Evolutionary conservation across 208 protist genomes (phyloP).

Genomic region (Crithidia bombi): DNA sequence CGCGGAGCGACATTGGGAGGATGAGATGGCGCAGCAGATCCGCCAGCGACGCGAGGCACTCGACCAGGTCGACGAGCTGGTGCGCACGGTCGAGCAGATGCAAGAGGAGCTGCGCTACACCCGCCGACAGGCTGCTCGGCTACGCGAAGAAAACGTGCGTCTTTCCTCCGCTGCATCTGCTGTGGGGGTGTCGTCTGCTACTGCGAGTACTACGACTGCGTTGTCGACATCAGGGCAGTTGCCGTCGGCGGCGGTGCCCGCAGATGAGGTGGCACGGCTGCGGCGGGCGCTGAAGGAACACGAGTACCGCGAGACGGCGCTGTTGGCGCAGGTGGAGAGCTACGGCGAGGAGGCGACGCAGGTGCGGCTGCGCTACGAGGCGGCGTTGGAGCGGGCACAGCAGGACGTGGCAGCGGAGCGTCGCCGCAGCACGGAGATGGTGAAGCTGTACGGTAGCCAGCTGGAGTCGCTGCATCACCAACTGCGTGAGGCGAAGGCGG

Average conservation of each 20-base stretch:
- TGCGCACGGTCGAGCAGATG: constrained; percentile 44
- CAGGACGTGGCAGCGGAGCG: constrained; percentile 57
- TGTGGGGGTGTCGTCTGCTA: too few relatives aligned
- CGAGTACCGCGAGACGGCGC: constrained; percentile 40
- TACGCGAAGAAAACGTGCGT: constrained; percentile 36
- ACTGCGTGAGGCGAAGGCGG: constrained; percentile 49
- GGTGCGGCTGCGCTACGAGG: constrained; percentile 36
- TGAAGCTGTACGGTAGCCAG: constrained; percentile 66
- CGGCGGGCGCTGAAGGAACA: constrained; percentile 12
- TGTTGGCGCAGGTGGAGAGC: constrained; percentile 60
- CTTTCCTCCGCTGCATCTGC: constrained; percentile 4
- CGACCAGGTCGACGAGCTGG: constrained; percentile 49
- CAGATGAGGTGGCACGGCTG: constrained; percentile 26
- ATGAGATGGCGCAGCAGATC: constrained; percentile 35
- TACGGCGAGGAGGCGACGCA: constrained; percentile 48
- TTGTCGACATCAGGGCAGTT: background rate
- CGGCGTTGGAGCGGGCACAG: constrained; percentile 33
- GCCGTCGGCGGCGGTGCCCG: background rate
- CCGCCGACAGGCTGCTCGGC: constrained; percentile 36
- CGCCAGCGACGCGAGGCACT: constrained; percentile 40
- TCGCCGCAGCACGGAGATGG: constrained; percentile 51
- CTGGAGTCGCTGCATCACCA: constrained; percentile 64
- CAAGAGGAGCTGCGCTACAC: constrained; percentile 47
- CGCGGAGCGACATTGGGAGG: constrained; percentile 49
- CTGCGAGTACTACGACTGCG: background rate